Evolutionary conservation across 805 yeast genomes (phyloP).

Genomic region (Myxozyma vanderwaltii): DNA sequence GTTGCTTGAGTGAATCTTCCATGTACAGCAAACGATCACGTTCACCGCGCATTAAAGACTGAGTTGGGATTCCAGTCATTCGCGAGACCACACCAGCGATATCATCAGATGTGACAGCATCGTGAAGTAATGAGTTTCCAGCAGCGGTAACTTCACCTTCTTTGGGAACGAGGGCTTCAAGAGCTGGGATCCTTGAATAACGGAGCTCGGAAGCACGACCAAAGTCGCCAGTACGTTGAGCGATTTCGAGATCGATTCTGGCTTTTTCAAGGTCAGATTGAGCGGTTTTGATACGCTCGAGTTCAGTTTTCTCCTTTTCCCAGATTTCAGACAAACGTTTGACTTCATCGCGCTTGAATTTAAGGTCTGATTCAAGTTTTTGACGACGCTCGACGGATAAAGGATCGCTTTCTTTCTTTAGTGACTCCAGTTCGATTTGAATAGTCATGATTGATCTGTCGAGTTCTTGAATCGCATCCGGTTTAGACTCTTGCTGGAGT

Average conservation of each 20-base stretch:
- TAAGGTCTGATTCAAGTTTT: slow-evolving; percentile 70
- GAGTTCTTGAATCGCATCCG: slow-evolving; percentile 86
- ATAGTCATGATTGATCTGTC: slow-evolving; percentile 91
- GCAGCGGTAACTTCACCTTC: slow-evolving; percentile 47
- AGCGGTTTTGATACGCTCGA: slow-evolving; percentile 75
- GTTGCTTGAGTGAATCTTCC: slow-evolving; percentile 74
- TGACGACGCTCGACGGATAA: slow-evolving; percentile 75
- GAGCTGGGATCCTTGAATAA: slow-evolving; percentile 80
- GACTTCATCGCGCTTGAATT: slow-evolving; percentile 63
- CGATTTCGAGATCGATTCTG: slow-evolving; percentile 75
- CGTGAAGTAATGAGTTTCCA: slow-evolving; percentile 61
- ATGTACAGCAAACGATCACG: slow-evolving; percentile 85
- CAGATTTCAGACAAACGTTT: slow-evolving; percentile 75
- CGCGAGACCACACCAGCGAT: slow-evolving; percentile 88
- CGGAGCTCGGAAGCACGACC: slow-evolving; percentile 87
- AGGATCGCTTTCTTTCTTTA: slow-evolving; percentile 89
- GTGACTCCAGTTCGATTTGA: slow-evolving; percentile 90
- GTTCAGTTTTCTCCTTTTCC: slow-evolving; percentile 78
- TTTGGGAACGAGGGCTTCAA: slow-evolving; percentile 62
- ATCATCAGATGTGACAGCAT: slow-evolving; percentile 90
- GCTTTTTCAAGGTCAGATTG: slow-evolving; percentile 85
- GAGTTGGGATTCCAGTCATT: slow-evolving; percentile 95
- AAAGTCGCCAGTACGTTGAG: slow-evolving; percentile 82
- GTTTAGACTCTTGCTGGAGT: slow-evolving; percentile 94
- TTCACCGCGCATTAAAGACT: slow-evolving; percentile 88